These are phyloP conservation scores for Botrytis sinoallii DNA, from an alignment of 2,329 filamentous ascomycete genomes.

Conservation along the genomic window DNA sequence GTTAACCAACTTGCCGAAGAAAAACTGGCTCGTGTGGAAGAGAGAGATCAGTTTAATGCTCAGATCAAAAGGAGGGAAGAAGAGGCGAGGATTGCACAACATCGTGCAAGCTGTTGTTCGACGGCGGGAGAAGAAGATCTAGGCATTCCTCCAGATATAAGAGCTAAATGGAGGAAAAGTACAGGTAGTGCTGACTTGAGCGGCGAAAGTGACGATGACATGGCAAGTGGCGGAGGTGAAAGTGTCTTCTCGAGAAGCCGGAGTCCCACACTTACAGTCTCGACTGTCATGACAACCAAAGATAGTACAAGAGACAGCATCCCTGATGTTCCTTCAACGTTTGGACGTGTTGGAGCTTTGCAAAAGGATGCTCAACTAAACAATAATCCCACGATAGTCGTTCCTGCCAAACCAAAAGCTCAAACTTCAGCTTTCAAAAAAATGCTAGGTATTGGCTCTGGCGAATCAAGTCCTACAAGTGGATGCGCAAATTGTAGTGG, in stretches of 20 bases:
- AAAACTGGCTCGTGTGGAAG: conserved; percentile 41
- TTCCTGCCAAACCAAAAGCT: conserved; percentile 33
- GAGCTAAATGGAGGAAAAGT: conserved; percentile 24
- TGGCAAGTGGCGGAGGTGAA: conserved; percentile 17
- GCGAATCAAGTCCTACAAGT: conserved; percentile 26
- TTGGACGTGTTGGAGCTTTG: conserved; percentile 10
- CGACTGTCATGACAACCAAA: conserved; percentile 16
- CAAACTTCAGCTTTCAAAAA: conserved; percentile 49
- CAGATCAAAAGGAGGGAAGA: conserved; percentile 21
- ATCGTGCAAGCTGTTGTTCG: conserved; percentile 14
- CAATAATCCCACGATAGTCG: conserved; percentile 20
- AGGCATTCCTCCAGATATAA: conserved; percentile 25
- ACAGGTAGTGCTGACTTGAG: conserved; percentile 39
- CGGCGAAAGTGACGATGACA: conserved; percentile 20
- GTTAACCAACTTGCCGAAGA: conserved; percentile 52
- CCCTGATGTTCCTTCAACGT: not conserved
- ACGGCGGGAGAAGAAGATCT: conserved; percentile 30
- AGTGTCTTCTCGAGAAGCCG: conserved; percentile 56
- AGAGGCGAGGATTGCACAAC: not conserved
- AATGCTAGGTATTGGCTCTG: conserved; percentile 40
- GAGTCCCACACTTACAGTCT: conserved; percentile 48
- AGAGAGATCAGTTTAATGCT: conserved; percentile 33
- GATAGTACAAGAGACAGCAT: conserved; percentile 17
- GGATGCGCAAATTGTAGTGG: conserved; percentile 57
- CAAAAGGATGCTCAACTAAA: not conserved